Conservation (phyloP, 139 green algal species). For the Desmodesmus armatus region DNA sequence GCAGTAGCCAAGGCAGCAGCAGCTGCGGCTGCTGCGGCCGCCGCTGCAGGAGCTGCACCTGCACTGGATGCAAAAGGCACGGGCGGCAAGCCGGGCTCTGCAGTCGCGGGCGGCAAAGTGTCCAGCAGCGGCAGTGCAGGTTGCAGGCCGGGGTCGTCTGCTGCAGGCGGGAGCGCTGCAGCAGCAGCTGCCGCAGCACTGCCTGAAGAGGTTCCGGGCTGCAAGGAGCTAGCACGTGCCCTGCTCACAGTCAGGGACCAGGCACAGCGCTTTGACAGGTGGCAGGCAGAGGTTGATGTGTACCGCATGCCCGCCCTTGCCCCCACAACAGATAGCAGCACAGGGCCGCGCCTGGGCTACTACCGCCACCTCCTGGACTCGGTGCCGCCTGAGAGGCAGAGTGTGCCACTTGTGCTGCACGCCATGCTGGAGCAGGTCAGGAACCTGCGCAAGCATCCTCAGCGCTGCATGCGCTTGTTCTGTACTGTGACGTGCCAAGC, state of each 20-base stretch:
- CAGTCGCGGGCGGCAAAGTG: background rate
- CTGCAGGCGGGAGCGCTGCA: background rate
- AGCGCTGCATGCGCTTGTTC: background rate
- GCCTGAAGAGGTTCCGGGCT: constrained; percentile 50
- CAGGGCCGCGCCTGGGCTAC: constrained; percentile 19
- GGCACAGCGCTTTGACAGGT: constrained; percentile 60
- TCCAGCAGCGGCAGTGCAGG: background rate
- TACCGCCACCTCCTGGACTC: constrained; percentile 59
- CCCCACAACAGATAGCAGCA: background rate
- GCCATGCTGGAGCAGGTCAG: constrained; percentile 70
- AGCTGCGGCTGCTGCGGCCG: background rate
- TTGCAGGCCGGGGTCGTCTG: background rate
- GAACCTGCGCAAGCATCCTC: too few relatives aligned
- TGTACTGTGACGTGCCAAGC: background rate
- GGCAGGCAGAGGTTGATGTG: constrained; percentile 55
- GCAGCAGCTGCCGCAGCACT: background rate
- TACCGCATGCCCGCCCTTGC: constrained; percentile 36
- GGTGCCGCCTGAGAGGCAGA: constrained; percentile 60
- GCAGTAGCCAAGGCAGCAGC: constrained; percentile 19
- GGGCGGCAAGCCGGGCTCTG: constrained; percentile 16
- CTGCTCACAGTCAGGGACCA: constrained; percentile 38
- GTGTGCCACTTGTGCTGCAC: constrained; percentile 66
- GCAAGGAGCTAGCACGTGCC: constrained; percentile 39
- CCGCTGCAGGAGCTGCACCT: background rate
- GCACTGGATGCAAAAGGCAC: background rate